Evolutionary conservation across 306 rosid species (phyloP).

Genomic region (Prunus armeniaca): DNA sequence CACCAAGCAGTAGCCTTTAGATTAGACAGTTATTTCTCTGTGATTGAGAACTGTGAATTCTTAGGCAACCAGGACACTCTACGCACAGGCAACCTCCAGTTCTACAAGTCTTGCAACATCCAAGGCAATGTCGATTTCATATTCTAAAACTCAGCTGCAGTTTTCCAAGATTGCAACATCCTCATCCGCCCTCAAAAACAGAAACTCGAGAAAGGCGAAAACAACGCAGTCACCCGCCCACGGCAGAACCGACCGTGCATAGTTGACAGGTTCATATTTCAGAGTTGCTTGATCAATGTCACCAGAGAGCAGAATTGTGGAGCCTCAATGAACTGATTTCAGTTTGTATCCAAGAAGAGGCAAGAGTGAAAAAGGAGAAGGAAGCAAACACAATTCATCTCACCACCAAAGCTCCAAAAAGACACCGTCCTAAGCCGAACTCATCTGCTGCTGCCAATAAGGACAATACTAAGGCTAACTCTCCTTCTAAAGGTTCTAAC

Average conservation of each 20-base stretch:
- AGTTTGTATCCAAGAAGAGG: background rate
- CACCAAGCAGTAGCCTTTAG: slow-evolving; percentile 93
- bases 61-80: slow-evolving; percentile 85
- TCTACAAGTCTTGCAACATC: slow-evolving; percentile 67
- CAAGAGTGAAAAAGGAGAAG: background rate
- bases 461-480: no score
- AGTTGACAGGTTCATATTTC: slow-evolving; percentile 78
- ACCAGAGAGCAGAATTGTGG: slow-evolving; percentile 44
- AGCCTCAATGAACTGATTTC: background rate
- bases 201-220: slow-evolving; percentile 57
- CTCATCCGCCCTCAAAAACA: slow-evolving; percentile 52
- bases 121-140: slow-evolving; percentile 83
- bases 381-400: background rate
- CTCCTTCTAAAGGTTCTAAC: background rate
- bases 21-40: slow-evolving; percentile 69
- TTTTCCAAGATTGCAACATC: slow-evolving; percentile 61
- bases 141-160: slow-evolving; percentile 72
- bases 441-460: no score
- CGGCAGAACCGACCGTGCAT: slow-evolving; percentile 79
- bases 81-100: slow-evolving; percentile 82
- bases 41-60: slow-evolving; percentile 67
- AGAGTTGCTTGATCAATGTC: slow-evolving; percentile 66
- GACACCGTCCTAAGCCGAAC: background rate
- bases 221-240: slow-evolving; percentile 76
- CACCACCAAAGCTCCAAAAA: background rate